Base-by-base conservation (phyloP, 345 rosid genomes). In the Syzygium aqueum region DNA sequence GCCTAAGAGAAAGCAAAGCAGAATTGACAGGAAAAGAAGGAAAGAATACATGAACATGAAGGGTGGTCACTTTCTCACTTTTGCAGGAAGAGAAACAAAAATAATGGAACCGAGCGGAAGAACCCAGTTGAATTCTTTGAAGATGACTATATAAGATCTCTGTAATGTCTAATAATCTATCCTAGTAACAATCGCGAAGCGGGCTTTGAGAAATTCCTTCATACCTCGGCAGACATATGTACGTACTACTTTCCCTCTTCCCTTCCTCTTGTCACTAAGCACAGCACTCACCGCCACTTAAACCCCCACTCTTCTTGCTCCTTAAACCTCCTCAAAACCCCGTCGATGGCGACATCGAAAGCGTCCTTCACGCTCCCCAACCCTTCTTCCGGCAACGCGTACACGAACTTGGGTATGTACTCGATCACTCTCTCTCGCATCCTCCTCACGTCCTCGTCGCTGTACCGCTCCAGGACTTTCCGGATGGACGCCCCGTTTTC, bases 341-440 rank as follows among this genome's bases (percentile, higher is more conserved):
- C 98, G 87, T 96, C 99, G n/a, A 97, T 52, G 21, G 99, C 99
- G 43, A 96, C 91, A 89, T 97, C 99, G 28, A 97, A 95, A 7
- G 99, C 99, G 51, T 97, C 99, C 87, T 92, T 96, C 14, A 93
- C 90, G 21, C 87, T 89, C 93, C 92, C 95, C 87, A 95, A 89
- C 0, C 99, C 99, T 40, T 92, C 92, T 22, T 85, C 85, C 53
- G 96, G 90, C 90, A 91, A 93, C 0, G 98, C 94, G 83, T 96
- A 98, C 51, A 98, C 92, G 57, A 96, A 73, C 85, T 91, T 96
- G 0, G 99, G 98, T 85, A 98, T 94, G 51, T 87, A 87, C 6
- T 93, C 94, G 2, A 98, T 95, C 89, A 98, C 98, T 83, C 87
- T 94, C 33, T 96, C 96, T 54, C 97, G 92, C 99, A 98, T 95